These are phyloP conservation scores for Cicer judaicum DNA, from an alignment of 306 rosid genomes.

Conservation along the genomic window DNA sequence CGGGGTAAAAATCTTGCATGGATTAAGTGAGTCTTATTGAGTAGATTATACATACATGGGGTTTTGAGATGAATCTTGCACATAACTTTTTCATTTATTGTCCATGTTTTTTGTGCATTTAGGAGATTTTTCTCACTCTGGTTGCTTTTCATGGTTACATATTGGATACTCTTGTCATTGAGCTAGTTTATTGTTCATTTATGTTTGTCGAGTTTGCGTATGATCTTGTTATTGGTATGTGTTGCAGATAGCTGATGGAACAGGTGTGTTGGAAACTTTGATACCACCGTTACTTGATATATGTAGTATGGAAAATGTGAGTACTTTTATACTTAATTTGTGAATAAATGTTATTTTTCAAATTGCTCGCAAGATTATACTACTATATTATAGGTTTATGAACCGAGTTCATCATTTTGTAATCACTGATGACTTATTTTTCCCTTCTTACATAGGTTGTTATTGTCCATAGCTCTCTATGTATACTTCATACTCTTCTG, in stretches of 20 bases:
- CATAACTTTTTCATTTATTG: neutral
- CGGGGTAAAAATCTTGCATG: neutral
- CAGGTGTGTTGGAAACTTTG: conserved; percentile 62
- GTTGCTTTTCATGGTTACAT: conserved; percentile 29
- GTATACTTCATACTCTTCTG: conserved; percentile 68
- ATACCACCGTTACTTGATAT: conserved; percentile 79
- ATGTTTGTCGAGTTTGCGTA: conserved; percentile 35
- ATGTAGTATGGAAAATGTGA: conserved; percentile 73
- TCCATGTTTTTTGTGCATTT: conserved; percentile 11
- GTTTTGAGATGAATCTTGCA: neutral
- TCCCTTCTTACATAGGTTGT: conserved; percentile 57
- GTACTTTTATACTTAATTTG: conserved; percentile 46
- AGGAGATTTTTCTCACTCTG: neutral
- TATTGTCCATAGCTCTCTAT: conserved; percentile 70
- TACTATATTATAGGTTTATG: neutral
- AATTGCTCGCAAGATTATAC: conserved; percentile 12
- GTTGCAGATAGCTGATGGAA: conserved; percentile 75
- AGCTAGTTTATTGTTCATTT: conserved; percentile 37
- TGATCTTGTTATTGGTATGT: conserved; percentile 43
- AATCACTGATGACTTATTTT: conserved; percentile 39
- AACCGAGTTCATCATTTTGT: neutral
- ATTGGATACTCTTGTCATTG: conserved; percentile 23
- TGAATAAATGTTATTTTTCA: conserved; percentile 31
- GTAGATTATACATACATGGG: neutral
- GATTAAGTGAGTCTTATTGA: neutral